Conservation (phyloP, 257 asterid species). For the Solanum chmielewskii region DNA sequence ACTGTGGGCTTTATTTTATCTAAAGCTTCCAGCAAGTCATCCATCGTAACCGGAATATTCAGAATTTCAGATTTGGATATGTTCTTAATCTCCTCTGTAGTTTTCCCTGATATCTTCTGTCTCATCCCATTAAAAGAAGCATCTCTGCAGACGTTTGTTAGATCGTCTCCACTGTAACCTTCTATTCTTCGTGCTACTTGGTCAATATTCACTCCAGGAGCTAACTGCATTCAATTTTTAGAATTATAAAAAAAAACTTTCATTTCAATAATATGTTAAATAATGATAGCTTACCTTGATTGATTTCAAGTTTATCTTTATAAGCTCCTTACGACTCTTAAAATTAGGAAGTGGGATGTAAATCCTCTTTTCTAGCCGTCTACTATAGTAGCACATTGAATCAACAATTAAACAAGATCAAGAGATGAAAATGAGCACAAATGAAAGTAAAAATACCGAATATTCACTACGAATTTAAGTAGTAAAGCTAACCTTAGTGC, state of each 20-base stretch:
- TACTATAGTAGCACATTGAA: slow-evolving; percentile 27
- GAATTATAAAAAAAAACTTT: background rate
- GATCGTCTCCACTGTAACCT: slow-evolving; percentile 15
- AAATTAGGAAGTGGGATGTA: slow-evolving; percentile 51
- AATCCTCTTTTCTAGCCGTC: slow-evolving; percentile 86
- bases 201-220: slow-evolving; percentile 19
- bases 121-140: slow-evolving; percentile 87
- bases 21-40: too few species aligned
- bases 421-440: too few species aligned
- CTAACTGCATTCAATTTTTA: slow-evolving; percentile 29
- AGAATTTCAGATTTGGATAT: too few species aligned
- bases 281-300: slow-evolving; percentile 44
- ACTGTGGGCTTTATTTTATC: slow-evolving; percentile 51
- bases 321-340: slow-evolving; percentile 81
- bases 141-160: slow-evolving; percentile 79
- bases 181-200: background rate
- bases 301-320: slow-evolving; percentile 70
- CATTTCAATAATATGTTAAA: background rate
- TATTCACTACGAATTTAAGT: too few species aligned
- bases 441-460: too few species aligned
- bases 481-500: too few species aligned
- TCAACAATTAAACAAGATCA: background rate
- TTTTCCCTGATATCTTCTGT: slow-evolving; percentile 58
- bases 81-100: too few species aligned
- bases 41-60: background rate